Evolutionary conservation across 169 alveolate species (phyloP).

Genomic region (Babesia sp.): DNA sequence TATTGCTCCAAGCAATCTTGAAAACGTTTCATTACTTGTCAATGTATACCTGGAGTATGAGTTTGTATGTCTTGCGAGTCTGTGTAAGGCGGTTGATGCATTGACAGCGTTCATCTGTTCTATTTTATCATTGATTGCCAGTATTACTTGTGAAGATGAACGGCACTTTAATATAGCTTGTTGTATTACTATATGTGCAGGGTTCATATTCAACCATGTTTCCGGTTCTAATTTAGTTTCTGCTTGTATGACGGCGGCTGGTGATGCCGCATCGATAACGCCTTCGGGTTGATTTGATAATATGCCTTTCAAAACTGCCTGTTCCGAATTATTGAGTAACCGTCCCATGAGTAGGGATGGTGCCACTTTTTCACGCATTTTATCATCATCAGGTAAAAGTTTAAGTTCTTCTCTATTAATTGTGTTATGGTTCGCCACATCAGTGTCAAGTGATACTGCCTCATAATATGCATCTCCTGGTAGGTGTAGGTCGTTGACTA

Average conservation of each 20-base stretch:
- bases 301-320: slow-evolving; percentile 8
- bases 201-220: slow-evolving; percentile 69
- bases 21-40: slow-evolving; percentile 32
- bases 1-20: slow-evolving; percentile 13
- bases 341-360: slow-evolving; percentile 6
- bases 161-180: slow-evolving; percentile 45
- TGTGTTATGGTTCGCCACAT: background rate
- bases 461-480: slow-evolving; percentile 54
- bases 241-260: slow-evolving; percentile 61
- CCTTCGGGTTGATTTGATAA: slow-evolving; percentile 8
- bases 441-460: slow-evolving; percentile 10
- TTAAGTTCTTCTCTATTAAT: slow-evolving; percentile 10
- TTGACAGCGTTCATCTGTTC: slow-evolving; percentile 53
- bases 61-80: slow-evolving; percentile 51
- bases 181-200: slow-evolving; percentile 56
- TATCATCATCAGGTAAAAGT: slow-evolving; percentile 8
- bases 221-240: slow-evolving; percentile 62
- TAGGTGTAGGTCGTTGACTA: slow-evolving; percentile 48
- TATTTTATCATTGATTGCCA: slow-evolving; percentile 36
- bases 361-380: slow-evolving; percentile 25
- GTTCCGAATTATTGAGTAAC: slow-evolving; percentile 12
- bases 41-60: slow-evolving; percentile 44
- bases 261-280: slow-evolving; percentile 61
- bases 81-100: slow-evolving; percentile 59
- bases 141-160: slow-evolving; percentile 42